phyloP scores from a whole-genome alignment of 805 yeast genomes.

The Myxozyma nipponensis region DNA sequence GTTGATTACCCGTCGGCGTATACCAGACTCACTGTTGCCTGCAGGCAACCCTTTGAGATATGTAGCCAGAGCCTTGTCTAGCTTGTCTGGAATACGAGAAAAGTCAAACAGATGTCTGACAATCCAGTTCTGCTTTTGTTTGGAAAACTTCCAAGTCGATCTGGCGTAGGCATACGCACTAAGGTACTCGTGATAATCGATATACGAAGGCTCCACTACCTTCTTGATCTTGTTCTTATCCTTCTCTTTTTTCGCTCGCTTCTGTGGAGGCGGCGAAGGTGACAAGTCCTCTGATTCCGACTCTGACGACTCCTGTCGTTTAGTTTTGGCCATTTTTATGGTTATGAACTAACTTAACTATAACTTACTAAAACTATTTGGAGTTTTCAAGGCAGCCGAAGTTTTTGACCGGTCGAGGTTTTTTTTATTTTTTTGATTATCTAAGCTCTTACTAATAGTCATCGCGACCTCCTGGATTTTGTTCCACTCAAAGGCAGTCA shows the following conservation, averaged over 20 bases:
- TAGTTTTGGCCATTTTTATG: background rate
- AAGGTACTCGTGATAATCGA: constrained; percentile 8
- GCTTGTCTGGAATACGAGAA: background rate
- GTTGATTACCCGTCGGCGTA: too few species aligned
- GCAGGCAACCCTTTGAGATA: constrained; percentile 11
- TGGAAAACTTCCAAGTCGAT: constrained; percentile 17
- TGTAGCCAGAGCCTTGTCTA: background rate
- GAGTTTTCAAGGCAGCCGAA: too few species aligned
- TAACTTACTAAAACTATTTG: too few species aligned
- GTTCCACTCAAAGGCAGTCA: too few species aligned
- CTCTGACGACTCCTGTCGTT: background rate
- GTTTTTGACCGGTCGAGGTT: too few species aligned
- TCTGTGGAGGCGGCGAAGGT: background rate
- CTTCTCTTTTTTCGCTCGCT: background rate
- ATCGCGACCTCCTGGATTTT: too few species aligned
- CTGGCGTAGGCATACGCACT: constrained; percentile 3
- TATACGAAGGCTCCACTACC: background rate
- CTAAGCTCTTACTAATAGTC: too few species aligned
- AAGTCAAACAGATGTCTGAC: constrained; percentile 8
- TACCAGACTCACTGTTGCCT: too few species aligned
- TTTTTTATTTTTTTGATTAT: too few species aligned
- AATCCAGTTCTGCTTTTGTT: constrained; percentile 22
- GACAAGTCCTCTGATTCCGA: background rate
- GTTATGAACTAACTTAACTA: too few species aligned
- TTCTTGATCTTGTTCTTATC: background rate